Evolutionary conservation across 1,284 basidiomycete genomes (phyloP).

Genomic region (Vanrija humicola): DNA sequence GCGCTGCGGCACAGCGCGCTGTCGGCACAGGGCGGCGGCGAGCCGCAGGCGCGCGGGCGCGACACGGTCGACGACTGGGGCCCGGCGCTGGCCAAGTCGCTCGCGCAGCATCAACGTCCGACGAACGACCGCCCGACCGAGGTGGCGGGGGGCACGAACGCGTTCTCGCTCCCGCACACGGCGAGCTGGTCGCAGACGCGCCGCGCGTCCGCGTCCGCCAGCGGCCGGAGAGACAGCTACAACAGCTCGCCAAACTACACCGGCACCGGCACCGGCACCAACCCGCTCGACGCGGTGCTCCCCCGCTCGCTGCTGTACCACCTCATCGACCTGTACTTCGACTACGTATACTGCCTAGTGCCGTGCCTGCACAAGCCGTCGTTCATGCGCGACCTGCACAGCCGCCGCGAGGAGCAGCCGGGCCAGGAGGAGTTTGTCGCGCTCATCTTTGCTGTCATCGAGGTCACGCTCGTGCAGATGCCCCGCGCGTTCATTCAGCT

Average conservation of each 20-base stretch:
- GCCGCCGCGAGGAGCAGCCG: constrained; percentile 74
- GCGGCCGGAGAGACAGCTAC: no score
- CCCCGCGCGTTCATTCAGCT: constrained; percentile 35
- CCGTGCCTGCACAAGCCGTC: constrained; percentile 60
- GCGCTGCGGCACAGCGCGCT: constrained; percentile 13
- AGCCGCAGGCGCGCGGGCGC: constrained; percentile 1
- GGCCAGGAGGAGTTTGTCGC: constrained; percentile 65
- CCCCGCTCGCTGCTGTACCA: constrained; percentile 33
- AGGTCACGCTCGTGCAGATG: constrained; percentile 64
- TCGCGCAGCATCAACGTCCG: constrained; percentile 4
- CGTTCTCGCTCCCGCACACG: no score
- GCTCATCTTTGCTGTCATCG: constrained; percentile 76
- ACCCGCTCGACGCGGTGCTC: constrained; percentile 41
- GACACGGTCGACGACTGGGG: constrained; percentile 15
- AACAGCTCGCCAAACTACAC: neutral
- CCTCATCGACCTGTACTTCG: constrained; percentile 78
- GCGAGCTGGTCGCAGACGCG: no score
- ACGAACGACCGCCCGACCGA: neutral
- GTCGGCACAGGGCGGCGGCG: constrained; percentile 4
- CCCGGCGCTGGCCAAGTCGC: constrained; percentile 3
- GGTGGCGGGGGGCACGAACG: no score
- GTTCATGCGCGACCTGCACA: constrained; percentile 76
- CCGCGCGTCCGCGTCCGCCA: no score
- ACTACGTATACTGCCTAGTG: constrained; percentile 78
- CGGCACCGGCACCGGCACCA: constrained; percentile 5